A percentile compares a stretch with the other conserved stretches of the same genome.
Evolutionary conservation across 2,329 filamentous ascomycete species (phyloP).

Genomic region (Apiospora pterosperma): DNA sequence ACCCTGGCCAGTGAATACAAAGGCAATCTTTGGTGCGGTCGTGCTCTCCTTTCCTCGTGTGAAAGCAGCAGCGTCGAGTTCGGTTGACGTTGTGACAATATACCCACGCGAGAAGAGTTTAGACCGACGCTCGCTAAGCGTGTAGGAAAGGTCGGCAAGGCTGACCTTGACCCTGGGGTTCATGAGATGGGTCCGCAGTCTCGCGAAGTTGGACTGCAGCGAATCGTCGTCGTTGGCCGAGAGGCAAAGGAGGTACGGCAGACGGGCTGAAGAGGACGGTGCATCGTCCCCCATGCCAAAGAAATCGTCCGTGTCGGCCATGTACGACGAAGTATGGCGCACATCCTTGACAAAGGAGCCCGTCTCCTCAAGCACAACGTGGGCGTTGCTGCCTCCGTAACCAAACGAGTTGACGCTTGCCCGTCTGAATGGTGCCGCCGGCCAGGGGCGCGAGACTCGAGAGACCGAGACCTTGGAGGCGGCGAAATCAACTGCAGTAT

Average conservation of each 20-base stretch:
- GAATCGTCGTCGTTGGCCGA: constrained; percentile 22
- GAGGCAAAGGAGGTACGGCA: no score
- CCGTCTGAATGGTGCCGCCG: constrained; percentile 5
- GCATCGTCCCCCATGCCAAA: no score
- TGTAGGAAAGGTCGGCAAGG: constrained; percentile 24
- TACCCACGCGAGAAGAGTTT: constrained; percentile 16
- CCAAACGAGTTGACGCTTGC: background rate
- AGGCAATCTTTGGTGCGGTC: background rate
- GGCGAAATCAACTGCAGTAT: constrained; percentile 16
- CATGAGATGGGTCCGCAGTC: constrained; percentile 19
- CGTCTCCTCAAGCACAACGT: background rate
- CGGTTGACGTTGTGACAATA: constrained; percentile 15
- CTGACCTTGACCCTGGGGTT: constrained; percentile 20
- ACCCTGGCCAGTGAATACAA: constrained; percentile 22
- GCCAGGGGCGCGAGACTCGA: constrained; percentile 18
- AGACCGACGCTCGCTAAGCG: constrained; percentile 22
- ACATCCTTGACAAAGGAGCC: background rate
- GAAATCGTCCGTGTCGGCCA: no score
- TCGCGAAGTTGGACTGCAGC: constrained; percentile 17
- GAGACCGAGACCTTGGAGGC: constrained; percentile 13
- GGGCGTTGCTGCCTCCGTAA: background rate
- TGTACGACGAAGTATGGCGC: no score
- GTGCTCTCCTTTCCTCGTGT: background rate
- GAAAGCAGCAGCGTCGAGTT: background rate
- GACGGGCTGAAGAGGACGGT: no score